phyloP scores from a whole-genome alignment of 192 early-diverging fungal genomes.

The Pilobolus umbonatus region DNA sequence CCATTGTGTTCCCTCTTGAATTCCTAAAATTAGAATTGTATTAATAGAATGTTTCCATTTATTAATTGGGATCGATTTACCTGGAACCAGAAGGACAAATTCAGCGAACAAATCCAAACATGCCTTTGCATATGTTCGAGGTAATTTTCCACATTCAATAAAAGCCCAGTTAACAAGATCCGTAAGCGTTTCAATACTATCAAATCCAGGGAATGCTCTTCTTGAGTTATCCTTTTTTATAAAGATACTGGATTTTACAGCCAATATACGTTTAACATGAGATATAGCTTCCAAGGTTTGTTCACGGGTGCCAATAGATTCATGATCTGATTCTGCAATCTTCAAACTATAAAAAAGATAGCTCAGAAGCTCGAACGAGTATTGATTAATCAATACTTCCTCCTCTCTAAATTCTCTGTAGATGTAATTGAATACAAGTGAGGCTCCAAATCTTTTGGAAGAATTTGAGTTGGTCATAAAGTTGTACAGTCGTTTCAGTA shows the following conservation, averaged over 20 bases:
- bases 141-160: conserved; percentile 42
- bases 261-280: conserved; percentile 59
- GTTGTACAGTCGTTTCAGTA: conserved; percentile 65
- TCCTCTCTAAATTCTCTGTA: conserved; percentile 69
- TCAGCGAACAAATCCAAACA: conserved; percentile 60
- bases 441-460: conserved; percentile 61
- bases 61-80: conserved; percentile 24
- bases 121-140: conserved; percentile 56
- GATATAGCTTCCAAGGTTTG: conserved; percentile 48
- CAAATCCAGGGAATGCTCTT: conserved; percentile 43
- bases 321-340: conserved; percentile 57
- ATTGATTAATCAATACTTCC: conserved; percentile 55
- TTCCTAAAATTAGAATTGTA: background rate
- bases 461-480: conserved; percentile 55
- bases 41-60: background rate
- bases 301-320: conserved; percentile 50
- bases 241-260: conserved; percentile 50
- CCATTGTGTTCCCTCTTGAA: conserved; percentile 3
- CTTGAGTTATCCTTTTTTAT: conserved; percentile 30
- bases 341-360: conserved; percentile 58
- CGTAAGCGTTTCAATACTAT: conserved; percentile 35
- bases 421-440: conserved; percentile 65
- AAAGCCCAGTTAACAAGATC: conserved; percentile 56
- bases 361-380: conserved; percentile 64
- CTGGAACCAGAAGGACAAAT: conserved; percentile 41